phyloP scores from a whole-genome alignment of 2,329 filamentous ascomycete genomes.

The Tolypocladium amazonense region DNA sequence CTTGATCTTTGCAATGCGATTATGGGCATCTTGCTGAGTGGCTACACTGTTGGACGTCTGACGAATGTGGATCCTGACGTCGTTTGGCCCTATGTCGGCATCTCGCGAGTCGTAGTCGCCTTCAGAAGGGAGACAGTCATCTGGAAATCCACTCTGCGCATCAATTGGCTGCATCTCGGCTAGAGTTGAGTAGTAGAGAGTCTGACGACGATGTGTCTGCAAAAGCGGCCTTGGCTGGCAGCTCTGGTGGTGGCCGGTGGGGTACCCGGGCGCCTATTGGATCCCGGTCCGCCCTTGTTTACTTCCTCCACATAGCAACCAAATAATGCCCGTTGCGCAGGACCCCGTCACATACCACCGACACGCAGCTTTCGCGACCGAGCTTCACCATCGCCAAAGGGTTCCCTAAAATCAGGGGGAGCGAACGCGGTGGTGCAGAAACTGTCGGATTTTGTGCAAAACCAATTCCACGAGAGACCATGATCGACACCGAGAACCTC shows the following conservation, averaged over 20 bases:
- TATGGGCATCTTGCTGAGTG: no score
- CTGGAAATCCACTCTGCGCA: background rate
- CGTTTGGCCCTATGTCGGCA: conserved; percentile 2
- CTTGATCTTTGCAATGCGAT: conserved; percentile 6
- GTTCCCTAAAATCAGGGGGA: background rate
- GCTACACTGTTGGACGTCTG: no score
- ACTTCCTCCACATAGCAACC: conserved; percentile 28
- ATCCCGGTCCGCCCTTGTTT: conserved; percentile 24
- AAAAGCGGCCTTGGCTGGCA: no score
- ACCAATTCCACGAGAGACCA: conserved; percentile 14
- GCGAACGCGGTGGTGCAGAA: background rate
- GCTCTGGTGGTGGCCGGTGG: no score
- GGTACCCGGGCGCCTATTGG: no score
- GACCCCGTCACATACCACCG: background rate
- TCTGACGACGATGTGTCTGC: no score
- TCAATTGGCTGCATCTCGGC: no score
- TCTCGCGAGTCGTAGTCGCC: background rate
- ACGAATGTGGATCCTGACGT: conserved; percentile 7
- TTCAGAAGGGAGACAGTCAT: background rate
- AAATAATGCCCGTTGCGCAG: conserved; percentile 1
- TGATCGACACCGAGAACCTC: conserved; percentile 51
- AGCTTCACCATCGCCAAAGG: background rate
- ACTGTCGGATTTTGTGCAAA: background rate
- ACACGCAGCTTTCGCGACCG: background rate
- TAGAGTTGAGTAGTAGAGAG: no score